These are phyloP conservation scores for Stachybotrys chartarum DNA, from an alignment of 2,329 filamentous ascomycete genomes.

Conservation along the genomic window DNA sequence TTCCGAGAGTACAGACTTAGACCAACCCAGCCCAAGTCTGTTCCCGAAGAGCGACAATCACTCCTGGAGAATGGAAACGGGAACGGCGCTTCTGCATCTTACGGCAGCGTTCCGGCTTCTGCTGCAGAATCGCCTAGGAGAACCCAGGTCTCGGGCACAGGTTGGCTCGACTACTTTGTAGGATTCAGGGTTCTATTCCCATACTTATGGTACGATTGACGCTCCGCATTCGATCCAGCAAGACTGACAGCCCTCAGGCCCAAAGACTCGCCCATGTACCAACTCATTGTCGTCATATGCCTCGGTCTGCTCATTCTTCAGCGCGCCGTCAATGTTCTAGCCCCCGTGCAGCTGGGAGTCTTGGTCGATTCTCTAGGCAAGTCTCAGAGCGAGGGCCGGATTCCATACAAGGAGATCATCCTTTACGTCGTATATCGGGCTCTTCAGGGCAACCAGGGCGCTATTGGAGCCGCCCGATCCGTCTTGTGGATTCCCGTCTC, in stretches of 20 bases:
- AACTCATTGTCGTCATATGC: slow-evolving; percentile 32
- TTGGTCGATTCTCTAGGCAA: slow-evolving; percentile 31
- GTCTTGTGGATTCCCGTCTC: slow-evolving; percentile 42
- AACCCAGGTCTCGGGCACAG: slow-evolving; percentile 24
- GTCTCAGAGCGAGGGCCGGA: slow-evolving; percentile 28
- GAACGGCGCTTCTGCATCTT: slow-evolving; percentile 14
- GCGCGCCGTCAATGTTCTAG: slow-evolving; percentile 35
- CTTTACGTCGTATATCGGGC: slow-evolving; percentile 36
- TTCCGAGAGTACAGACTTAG: slow-evolving; percentile 23
- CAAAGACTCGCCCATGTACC: slow-evolving; percentile 31
- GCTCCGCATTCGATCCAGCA: neutral
- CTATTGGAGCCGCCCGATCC: slow-evolving; percentile 31
- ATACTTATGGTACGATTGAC: slow-evolving; percentile 30
- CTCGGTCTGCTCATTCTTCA: slow-evolving; percentile 32
- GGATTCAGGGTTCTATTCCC: slow-evolving; percentile 37
- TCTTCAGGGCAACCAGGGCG: slow-evolving; percentile 38
- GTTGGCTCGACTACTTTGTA: slow-evolving; percentile 39
- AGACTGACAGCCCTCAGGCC: slow-evolving; percentile 24
- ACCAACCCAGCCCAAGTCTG: slow-evolving; percentile 15
- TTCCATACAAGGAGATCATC: slow-evolving; percentile 33
- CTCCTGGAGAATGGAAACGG: slow-evolving; percentile 30
- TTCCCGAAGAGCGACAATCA: slow-evolving; percentile 26
- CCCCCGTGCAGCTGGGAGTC: slow-evolving; percentile 32
- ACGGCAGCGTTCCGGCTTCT: slow-evolving; percentile 15
- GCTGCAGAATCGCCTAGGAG: slow-evolving; percentile 10